Evolutionary conservation across 1,284 basidiomycete species (phyloP).

Genomic region (Mycena citricolor): DNA sequence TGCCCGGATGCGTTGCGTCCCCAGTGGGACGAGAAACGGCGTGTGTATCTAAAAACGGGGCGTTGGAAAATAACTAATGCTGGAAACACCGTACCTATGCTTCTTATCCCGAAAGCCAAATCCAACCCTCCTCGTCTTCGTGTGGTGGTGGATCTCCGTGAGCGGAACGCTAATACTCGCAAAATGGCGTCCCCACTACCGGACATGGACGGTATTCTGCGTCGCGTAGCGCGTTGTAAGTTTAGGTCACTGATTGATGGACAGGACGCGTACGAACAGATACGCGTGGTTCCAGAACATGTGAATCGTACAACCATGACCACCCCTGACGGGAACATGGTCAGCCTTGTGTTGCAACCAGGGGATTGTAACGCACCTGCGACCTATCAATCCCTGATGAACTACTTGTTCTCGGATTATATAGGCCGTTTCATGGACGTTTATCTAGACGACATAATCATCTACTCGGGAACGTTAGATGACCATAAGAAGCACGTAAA

Average conservation of each 20-base stretch:
- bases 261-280: constrained; percentile 19
- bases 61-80: constrained; percentile 9
- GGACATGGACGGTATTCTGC: constrained; percentile 16
- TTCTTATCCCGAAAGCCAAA: constrained; percentile 9
- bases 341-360: constrained; percentile 18
- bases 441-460: constrained; percentile 5
- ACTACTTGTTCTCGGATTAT: constrained; percentile 10
- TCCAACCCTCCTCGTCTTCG: background rate
- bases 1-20: constrained; percentile 9
- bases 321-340: constrained; percentile 27
- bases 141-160: constrained; percentile 10
- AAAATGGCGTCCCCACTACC: constrained; percentile 29
- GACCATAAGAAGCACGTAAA: constrained; percentile 11
- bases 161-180: constrained; percentile 27
- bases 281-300: constrained; percentile 11
- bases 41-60: constrained; percentile 5
- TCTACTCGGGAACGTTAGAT: constrained; percentile 1
- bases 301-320: constrained; percentile 2
- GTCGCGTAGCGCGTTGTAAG: background rate
- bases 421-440: constrained; percentile 15
- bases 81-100: constrained; percentile 10
- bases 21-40: constrained; percentile 13
- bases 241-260: constrained; percentile 11
- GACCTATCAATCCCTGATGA: constrained; percentile 21
- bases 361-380: constrained; percentile 16